phyloP scores from a whole-genome alignment of 495 filamentous ascomycete species.

The Daldinia childiae region DNA sequence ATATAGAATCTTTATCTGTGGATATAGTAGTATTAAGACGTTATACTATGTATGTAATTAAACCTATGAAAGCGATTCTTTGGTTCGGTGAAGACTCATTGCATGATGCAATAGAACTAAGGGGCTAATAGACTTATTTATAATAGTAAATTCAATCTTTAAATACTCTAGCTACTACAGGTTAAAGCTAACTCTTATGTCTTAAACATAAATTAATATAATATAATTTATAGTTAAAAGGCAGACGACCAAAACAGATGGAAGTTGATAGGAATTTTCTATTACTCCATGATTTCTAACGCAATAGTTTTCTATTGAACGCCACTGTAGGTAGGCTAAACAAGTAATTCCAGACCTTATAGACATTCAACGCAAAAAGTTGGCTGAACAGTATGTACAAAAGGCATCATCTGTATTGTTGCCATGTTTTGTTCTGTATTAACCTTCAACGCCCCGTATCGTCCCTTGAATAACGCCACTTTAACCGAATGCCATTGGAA shows the following conservation, averaged over 20 bases:
- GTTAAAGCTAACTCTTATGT: not conserved
- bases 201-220: not conserved
- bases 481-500: constrained; percentile 24
- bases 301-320: not conserved
- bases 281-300: not conserved
- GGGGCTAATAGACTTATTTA: not conserved
- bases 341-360: not conserved
- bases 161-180: too few relatives aligned
- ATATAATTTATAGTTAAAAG: not conserved
- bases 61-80: not conserved
- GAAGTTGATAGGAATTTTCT: not conserved
- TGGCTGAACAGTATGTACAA: constrained; percentile 29
- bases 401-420: constrained; percentile 1
- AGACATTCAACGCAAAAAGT: not conserved
- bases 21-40: not conserved
- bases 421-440: constrained; percentile 3
- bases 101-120: not conserved
- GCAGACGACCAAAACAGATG: not conserved
- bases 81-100: not conserved
- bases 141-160: not conserved
- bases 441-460: constrained; percentile 35
- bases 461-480: constrained; percentile 18
- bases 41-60: not conserved
- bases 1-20: not conserved
- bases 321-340: not conserved